Evolutionary conservation across 23 red algal species (phyloP).

Genomic region (Gracilariopsis chorda): DNA sequence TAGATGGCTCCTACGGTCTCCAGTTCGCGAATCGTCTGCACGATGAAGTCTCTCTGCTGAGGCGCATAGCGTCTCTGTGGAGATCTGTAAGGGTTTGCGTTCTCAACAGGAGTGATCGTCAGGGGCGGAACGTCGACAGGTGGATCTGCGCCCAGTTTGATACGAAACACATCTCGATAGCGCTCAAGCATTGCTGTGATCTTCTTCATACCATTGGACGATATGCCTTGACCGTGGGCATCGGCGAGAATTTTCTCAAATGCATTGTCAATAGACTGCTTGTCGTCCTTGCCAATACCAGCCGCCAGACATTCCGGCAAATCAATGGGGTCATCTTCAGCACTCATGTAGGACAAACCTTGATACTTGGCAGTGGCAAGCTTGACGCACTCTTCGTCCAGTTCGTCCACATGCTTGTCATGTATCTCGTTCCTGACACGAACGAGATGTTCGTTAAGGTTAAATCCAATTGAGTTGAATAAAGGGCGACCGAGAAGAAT

Average conservation of each 20-base stretch:
- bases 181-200: background rate
- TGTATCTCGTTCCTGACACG: background rate
- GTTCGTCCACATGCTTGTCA: background rate
- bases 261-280: background rate
- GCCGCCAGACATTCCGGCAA: background rate
- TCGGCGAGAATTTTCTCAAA: too few species aligned
- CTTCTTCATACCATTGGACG: background rate
- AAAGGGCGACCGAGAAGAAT: conserved; percentile 12
- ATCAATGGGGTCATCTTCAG: background rate
- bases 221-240: too few species aligned
- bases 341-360: background rate
- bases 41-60: background rate
- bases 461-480: conserved; percentile 22
- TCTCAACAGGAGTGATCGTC: background rate
- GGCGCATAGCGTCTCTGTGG: background rate
- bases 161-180: background rate
- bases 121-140: background rate
- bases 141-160: too few species aligned
- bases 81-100: background rate
- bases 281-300: background rate
- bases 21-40: background rate
- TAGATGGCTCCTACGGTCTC: background rate
- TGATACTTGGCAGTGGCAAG: too few species aligned
- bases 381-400: background rate
- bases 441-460: background rate